A percentile compares a stretch with the other conserved stretches of the same genome.
Evolutionary conservation across 257 asterid genomes (phyloP).

Genomic region (Orobanche coerulescens): DNA sequence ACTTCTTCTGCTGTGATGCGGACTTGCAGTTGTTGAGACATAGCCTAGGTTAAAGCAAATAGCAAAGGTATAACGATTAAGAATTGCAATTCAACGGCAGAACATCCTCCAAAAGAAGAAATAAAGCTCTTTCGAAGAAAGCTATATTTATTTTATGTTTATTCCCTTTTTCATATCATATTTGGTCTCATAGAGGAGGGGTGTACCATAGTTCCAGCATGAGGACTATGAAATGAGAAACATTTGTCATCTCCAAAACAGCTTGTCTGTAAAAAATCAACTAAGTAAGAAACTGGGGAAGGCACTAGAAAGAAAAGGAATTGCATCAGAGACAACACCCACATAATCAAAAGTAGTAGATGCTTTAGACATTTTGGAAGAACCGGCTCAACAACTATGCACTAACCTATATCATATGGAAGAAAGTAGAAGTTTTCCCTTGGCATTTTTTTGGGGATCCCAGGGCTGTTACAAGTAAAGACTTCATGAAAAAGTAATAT

Average conservation of each 20-base stretch:
- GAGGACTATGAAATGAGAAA: slow-evolving; percentile 59
- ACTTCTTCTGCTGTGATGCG: slow-evolving; percentile 66
- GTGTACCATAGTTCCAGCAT: slow-evolving; percentile 49
- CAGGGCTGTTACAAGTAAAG: neutral
- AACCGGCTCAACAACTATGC: neutral
- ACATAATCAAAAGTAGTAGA: slow-evolving; percentile 3
- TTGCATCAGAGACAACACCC: neutral
- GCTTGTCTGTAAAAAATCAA: slow-evolving; percentile 47
- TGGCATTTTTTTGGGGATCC: neutral
- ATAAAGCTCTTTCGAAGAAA: too few relatives aligned
- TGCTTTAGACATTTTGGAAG: neutral
- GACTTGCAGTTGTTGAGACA: slow-evolving; percentile 66
- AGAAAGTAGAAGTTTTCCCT: neutral
- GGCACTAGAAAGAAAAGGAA: slow-evolving; percentile 8
- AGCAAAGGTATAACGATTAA: slow-evolving; percentile 17
- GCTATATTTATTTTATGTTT: neutral
- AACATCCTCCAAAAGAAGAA: slow-evolving; percentile 19
- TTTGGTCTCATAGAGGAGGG: neutral
- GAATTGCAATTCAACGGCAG: slow-evolving; percentile 10
- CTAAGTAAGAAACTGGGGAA: slow-evolving; percentile 20
- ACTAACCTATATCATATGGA: neutral
- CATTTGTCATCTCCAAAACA: slow-evolving; percentile 60
- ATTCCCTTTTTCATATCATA: neutral
- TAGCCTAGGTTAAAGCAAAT: slow-evolving; percentile 38
- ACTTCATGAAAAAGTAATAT: neutral